phyloP scores from a whole-genome alignment of 192 early-diverging fungal genomes.

The Coemansia sp. region DNA sequence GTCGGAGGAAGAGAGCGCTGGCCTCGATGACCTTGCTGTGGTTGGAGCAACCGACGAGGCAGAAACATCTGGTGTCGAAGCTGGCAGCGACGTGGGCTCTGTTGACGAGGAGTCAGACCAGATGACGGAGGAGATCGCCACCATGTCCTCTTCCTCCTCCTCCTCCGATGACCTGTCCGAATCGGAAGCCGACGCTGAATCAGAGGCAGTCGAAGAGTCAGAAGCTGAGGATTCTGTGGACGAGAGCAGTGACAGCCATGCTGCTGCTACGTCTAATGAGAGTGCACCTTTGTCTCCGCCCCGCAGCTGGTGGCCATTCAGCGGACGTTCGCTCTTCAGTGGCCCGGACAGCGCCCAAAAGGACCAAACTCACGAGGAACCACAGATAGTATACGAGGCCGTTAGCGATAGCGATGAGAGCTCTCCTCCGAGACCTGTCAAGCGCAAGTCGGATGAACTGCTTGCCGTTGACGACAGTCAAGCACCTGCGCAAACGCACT shows the following conservation, averaged over 20 bases:
- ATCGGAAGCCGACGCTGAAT: background rate
- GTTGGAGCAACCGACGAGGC: background rate
- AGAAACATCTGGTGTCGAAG: constrained; percentile 1
- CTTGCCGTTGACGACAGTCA: background rate
- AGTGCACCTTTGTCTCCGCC: constrained; percentile 8
- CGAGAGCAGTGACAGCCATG: background rate
- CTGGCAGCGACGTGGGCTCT: background rate
- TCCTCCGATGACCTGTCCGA: constrained; percentile 10
- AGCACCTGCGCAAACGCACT: background rate
- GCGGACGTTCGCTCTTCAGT: constrained; percentile 25
- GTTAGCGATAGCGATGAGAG: background rate
- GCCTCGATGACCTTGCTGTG: background rate
- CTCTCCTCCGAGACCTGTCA: background rate
- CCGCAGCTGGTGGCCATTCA: constrained; percentile 47
- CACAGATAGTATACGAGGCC: background rate
- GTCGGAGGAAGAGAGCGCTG: constrained; percentile 1
- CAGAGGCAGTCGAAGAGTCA: constrained; percentile 4
- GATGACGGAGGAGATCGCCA: constrained; percentile 35
- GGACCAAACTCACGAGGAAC: background rate
- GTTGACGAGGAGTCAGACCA: constrained; percentile 32
- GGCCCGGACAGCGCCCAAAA: constrained; percentile 11
- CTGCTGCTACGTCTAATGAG: background rate
- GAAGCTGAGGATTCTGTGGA: background rate
- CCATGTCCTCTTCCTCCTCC: constrained; percentile 14
- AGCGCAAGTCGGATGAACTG: background rate